phyloP scores from a whole-genome alignment of 257 asterid genomes.

The Jaltomata sinuosa region DNA sequence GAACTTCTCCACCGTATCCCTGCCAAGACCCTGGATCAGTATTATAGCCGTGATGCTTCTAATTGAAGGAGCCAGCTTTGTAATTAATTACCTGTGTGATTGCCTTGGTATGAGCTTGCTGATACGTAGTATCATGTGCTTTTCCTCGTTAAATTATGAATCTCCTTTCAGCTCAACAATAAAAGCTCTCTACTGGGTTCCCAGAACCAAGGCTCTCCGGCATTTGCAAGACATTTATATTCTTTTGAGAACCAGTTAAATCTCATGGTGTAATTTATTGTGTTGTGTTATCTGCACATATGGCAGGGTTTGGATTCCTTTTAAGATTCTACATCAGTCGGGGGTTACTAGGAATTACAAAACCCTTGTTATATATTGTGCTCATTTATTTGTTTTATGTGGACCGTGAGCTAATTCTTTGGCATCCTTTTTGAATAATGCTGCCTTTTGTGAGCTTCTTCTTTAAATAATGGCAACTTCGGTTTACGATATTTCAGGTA shows the following conservation, averaged over 20 bases:
- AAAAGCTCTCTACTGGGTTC: constrained; percentile 35
- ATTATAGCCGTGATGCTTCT: constrained; percentile 82
- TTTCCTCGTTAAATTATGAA: constrained; percentile 5
- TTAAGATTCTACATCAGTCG: constrained; percentile 5
- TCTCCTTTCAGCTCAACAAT: constrained; percentile 29
- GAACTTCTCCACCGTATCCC: constrained; percentile 99
- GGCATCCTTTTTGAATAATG: background rate
- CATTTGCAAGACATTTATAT: constrained; percentile 15
- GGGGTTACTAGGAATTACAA: constrained; percentile 5
- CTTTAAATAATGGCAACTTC: background rate
- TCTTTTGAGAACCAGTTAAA: constrained; percentile 36
- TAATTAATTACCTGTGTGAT: constrained; percentile 16
- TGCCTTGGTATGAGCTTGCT: constrained; percentile 22
- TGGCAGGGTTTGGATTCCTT: constrained; percentile 3
- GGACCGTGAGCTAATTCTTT: background rate
- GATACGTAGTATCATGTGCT: constrained; percentile 23
- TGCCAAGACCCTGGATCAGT: constrained; percentile 86
- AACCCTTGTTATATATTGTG: constrained; percentile 1
- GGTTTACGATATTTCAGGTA: background rate
- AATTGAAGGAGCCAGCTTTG: constrained; percentile 28
- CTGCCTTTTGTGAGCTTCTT: background rate
- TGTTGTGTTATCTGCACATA: background rate
- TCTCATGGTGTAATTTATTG: constrained; percentile 24
- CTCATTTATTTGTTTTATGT: constrained; percentile 1
- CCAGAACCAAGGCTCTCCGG: constrained; percentile 26